Conservation (phyloP, 2,329 filamentous ascomycete genomes). For the Tolypocladium ovalisporum region DNA sequence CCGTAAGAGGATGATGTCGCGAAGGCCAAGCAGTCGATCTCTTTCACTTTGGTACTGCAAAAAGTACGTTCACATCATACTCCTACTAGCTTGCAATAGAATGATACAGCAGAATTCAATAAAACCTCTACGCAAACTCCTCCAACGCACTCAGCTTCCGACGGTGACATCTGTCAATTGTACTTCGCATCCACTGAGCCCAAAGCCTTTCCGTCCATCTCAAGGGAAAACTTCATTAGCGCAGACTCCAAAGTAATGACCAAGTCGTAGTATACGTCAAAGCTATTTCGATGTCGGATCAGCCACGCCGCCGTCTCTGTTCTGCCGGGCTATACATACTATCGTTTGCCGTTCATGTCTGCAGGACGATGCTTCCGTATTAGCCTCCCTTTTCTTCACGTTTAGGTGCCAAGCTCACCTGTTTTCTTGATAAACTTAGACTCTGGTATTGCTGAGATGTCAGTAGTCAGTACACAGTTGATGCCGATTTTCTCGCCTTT, state of each 20-base stretch:
- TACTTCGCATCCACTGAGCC: neutral
- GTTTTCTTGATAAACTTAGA: neutral
- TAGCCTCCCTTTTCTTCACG: neutral
- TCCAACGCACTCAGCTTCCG: neutral
- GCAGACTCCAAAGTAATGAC: neutral
- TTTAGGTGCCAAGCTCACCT: neutral
- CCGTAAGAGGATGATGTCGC: no score
- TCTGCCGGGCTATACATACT: neutral
- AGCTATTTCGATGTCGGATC: neutral
- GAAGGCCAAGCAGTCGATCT: no score
- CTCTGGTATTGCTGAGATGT: neutral
- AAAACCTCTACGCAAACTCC: no score
- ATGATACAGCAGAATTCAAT: no score
- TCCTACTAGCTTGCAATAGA: no score
- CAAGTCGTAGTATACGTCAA: neutral
- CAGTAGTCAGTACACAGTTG: neutral
- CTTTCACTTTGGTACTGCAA: no score
- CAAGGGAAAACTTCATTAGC: neutral
- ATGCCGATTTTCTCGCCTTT: neutral
- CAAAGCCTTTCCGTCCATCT: neutral
- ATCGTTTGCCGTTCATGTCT: neutral
- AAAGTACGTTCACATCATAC: no score
- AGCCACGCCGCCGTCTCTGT: neutral
- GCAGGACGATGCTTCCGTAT: neutral
- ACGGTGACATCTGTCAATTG: neutral